Evolutionary conservation across 805 yeast species (phyloP).

Genomic region (Candida saitoana): DNA sequence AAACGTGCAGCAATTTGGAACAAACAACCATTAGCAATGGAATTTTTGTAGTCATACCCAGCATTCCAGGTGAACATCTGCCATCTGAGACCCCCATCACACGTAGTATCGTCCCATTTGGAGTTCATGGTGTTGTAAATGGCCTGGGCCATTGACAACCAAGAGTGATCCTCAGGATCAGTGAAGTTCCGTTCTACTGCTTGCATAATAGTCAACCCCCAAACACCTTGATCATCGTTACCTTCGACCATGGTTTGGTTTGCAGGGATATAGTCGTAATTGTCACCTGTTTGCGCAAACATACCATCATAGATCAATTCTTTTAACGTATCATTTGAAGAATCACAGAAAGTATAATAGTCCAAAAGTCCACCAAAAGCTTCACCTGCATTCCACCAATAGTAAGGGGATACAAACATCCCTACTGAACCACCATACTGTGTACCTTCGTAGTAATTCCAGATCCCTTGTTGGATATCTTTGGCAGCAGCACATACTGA

Average conservation of each 20-base stretch:
- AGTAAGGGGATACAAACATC: conserved; percentile 42
- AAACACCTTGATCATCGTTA: conserved; percentile 52
- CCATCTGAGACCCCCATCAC: conserved; percentile 94
- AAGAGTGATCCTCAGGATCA: conserved; percentile 60
- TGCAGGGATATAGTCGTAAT: conserved; percentile 40
- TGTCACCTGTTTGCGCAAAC: conserved; percentile 41
- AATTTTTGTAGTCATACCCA: conserved; percentile 89
- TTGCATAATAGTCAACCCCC: conserved; percentile 46
- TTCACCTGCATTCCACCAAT: conserved; percentile 54
- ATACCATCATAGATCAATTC: conserved; percentile 33
- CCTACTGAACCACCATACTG: conserved; percentile 44
- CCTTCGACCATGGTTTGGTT: conserved; percentile 47
- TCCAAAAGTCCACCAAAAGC: conserved; percentile 47
- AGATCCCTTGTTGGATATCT: conserved; percentile 32
- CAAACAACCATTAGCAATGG: conserved; percentile 86
- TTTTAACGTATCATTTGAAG: conserved; percentile 28
- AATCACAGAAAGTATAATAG: conserved; percentile 36
- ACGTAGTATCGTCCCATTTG: conserved; percentile 74
- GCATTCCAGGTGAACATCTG: conserved; percentile 92
- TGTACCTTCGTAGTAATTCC: conserved; percentile 44
- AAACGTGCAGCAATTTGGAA: conserved; percentile 85
- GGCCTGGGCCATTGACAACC: conserved; percentile 85
- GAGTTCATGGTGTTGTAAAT: conserved; percentile 85
- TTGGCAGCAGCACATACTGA: conserved; percentile 42
- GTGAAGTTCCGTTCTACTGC: conserved; percentile 45